A percentile compares a stretch with the other conserved stretches of the same genome.
Evolutionary conservation across 2,329 filamentous ascomycete species (phyloP).

Genomic region (Colletotrichum incanum): DNA sequence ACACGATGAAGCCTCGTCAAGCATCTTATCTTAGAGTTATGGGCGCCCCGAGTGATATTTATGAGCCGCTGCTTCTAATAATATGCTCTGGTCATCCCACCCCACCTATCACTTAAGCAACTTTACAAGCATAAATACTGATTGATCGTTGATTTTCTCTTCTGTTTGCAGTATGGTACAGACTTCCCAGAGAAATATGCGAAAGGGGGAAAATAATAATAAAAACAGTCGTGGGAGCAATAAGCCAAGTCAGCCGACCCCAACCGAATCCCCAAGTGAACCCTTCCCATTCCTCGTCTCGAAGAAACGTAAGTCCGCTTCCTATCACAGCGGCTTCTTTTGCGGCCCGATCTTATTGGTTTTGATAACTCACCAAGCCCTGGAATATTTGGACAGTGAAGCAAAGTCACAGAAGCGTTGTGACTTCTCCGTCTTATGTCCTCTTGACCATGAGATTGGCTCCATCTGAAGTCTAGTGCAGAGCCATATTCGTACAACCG

Average conservation of each 20-base stretch:
- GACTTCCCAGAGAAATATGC: constrained; percentile 2
- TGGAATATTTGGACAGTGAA: background rate
- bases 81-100: background rate
- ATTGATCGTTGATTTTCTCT: constrained; percentile 4
- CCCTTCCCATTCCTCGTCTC: background rate
- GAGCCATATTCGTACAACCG: background rate
- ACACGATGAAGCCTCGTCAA: background rate
- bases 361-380: background rate
- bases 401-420: background rate
- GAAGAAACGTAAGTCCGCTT: background rate
- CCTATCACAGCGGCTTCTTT: constrained; percentile 6
- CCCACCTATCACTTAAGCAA: background rate
- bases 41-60: background rate
- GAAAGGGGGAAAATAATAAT: background rate
- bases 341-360: constrained; percentile 4
- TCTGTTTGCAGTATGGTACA: constrained; percentile 8
- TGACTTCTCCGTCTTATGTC: background rate
- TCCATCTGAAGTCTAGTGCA: background rate
- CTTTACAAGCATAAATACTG: too few relatives aligned
- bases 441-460: background rate
- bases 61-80: background rate
- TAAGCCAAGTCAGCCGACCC: constrained; percentile 17
- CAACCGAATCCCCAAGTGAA: constrained; percentile 5
- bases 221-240: constrained; percentile 1
- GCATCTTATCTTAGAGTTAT: background rate